phyloP scores from a whole-genome alignment of 805 yeast species.

The Wickerhamomyces tratensis region DNA sequence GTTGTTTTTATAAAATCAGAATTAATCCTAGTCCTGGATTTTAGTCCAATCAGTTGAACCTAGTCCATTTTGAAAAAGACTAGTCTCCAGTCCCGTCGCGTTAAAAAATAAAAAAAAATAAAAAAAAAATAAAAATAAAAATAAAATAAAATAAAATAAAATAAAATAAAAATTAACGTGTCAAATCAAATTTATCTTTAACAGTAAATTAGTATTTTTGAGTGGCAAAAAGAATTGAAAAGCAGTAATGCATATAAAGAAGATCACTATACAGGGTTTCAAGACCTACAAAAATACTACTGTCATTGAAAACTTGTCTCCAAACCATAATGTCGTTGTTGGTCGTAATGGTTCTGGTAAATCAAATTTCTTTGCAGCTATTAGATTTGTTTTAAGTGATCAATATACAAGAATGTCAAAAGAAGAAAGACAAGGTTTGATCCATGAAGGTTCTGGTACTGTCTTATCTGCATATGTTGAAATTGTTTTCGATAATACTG shows the following conservation, averaged over 20 bases:
- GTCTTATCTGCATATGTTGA: conserved; percentile 93
- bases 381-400: conserved; percentile 84
- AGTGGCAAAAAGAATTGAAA: too few species aligned
- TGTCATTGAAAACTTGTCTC: conserved; percentile 64
- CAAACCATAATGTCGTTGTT: conserved; percentile 76
- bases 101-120: too few species aligned
- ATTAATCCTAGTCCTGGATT: too few species aligned
- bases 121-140: too few species aligned
- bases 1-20: too few species aligned
- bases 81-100: too few species aligned
- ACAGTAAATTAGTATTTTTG: too few species aligned
- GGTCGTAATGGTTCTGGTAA: conserved; percentile 97
- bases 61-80: too few species aligned
- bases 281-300: conserved; percentile 86
- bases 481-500: conserved; percentile 74
- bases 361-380: conserved; percentile 91
- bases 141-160: too few species aligned
- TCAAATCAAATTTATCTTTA: too few species aligned
- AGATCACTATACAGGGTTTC: conserved; percentile 81
- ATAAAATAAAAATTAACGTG: too few species aligned
- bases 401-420: conserved; percentile 77
- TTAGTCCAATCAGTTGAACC: too few species aligned
- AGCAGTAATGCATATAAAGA: conserved; percentile 27
- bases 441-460: conserved; percentile 86
- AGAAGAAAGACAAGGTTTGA: conserved; percentile 78